Evolutionary conservation across 768 basidiomycete genomes (phyloP).

Genomic region (Trametes meyenii): DNA sequence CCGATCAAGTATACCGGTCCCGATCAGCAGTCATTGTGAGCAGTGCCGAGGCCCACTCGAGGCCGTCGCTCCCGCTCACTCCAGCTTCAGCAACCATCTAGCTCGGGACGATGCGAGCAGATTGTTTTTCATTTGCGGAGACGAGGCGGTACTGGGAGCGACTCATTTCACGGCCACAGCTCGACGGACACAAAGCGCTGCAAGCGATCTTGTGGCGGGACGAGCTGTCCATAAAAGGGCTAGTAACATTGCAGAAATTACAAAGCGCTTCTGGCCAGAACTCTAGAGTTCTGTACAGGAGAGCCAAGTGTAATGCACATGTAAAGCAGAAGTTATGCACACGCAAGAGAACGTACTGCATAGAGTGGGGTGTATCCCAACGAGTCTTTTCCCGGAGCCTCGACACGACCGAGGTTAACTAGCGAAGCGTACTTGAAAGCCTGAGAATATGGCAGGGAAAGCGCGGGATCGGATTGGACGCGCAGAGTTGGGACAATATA

Average conservation of each 20-base stretch:
- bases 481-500: not conserved
- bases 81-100: not conserved
- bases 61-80: not conserved
- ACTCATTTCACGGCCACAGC: not conserved
- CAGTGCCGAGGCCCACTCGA: conserved; percentile 8
- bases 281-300: not conserved
- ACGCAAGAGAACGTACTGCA: too few species aligned
- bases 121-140: not conserved
- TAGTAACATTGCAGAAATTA: not conserved
- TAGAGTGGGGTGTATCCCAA: too few species aligned
- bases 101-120: too few species aligned
- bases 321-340: too few species aligned
- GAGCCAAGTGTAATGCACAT: not conserved
- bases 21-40: conserved; percentile 2
- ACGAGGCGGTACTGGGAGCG: not conserved
- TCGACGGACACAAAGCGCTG: not conserved
- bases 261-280: not conserved
- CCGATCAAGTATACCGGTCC: conserved; percentile 3
- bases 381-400: too few species aligned
- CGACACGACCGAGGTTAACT: not conserved
- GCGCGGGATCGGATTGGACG: conserved; percentile 12
- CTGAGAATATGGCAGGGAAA: conserved; percentile 3
- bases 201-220: conserved; percentile 16
- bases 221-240: conserved; percentile 1
- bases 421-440: not conserved